Evolutionary conservation across 768 basidiomycete genomes (phyloP).

Genomic region (Mycena venus): DNA sequence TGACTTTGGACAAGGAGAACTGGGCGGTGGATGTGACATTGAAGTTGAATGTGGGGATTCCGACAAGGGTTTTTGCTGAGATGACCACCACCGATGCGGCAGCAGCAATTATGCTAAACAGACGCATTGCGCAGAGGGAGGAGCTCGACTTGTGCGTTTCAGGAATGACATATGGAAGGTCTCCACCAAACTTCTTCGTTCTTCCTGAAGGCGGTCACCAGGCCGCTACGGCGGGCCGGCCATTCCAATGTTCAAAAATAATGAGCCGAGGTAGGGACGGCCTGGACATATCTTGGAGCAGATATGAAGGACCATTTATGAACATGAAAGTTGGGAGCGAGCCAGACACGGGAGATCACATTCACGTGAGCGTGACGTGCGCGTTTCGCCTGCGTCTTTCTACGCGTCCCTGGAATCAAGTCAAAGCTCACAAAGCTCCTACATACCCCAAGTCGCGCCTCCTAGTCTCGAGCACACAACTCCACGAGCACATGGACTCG

Average conservation of each 20-base stretch:
- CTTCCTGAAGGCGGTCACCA: background rate
- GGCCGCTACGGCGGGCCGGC: background rate
- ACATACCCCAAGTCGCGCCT: too few relatives aligned
- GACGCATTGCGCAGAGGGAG: background rate
- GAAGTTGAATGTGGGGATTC: constrained; percentile 34
- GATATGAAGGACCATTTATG: background rate
- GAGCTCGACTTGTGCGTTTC: background rate
- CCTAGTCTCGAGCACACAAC: too few relatives aligned
- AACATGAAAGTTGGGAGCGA: too few relatives aligned
- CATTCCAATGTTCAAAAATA: background rate
- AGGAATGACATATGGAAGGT: background rate
- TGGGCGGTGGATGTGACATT: constrained; percentile 20
- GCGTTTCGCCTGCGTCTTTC: too few relatives aligned
- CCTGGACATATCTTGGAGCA: background rate
- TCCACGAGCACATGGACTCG: too few relatives aligned
- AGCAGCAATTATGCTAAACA: background rate
- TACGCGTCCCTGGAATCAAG: too few relatives aligned
- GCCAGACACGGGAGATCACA: too few relatives aligned
- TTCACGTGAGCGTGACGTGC: too few relatives aligned
- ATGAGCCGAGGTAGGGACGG: background rate
- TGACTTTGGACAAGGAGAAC: constrained; percentile 22
- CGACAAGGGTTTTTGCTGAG: constrained; percentile 26
- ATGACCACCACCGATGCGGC: background rate
- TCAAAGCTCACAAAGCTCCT: too few relatives aligned
- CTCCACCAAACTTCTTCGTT: background rate